Conservation (phyloP, 495 filamentous ascomycete species). For the Thermothielavioides terrestris region DNA sequence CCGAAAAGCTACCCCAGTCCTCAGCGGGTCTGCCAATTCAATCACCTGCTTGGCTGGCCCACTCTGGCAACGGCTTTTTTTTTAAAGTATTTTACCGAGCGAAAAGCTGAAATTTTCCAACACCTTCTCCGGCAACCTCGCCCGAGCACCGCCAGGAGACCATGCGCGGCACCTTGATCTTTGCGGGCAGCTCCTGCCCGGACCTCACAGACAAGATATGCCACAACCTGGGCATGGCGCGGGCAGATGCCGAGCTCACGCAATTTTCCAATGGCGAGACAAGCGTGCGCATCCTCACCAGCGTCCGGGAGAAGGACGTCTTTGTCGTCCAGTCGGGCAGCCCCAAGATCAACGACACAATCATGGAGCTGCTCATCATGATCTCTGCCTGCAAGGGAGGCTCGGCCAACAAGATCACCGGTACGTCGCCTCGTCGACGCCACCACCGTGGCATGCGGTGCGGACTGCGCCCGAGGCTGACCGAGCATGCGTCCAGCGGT, state of each 20-base stretch:
- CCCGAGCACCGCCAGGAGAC: neutral
- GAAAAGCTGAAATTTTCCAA: neutral
- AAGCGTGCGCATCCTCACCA: conserved; percentile 84
- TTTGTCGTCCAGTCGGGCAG: conserved; percentile 98
- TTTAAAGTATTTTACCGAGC: too few species aligned
- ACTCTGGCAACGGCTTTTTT: conserved; percentile 8
- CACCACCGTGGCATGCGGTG: too few species aligned
- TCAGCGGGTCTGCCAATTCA: too few species aligned
- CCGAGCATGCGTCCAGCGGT: conserved; percentile 59
- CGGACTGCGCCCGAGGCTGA: neutral
- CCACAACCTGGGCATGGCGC: conserved; percentile 49
- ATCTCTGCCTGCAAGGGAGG: conserved; percentile 97
- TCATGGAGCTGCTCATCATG: conserved; percentile 98
- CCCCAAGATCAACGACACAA: conserved; percentile 91
- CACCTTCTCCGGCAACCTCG: conserved; percentile 1
- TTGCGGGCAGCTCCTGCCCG: conserved; percentile 50
- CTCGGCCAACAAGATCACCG: conserved; percentile 94
- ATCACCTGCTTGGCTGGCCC: too few species aligned
- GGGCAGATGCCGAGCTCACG: conserved; percentile 48
- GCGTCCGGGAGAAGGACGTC: conserved; percentile 94
- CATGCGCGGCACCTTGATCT: conserved; percentile 51
- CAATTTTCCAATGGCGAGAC: conserved; percentile 79
- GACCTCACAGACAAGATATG: conserved; percentile 50
- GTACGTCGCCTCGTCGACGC: conserved; percentile 41
- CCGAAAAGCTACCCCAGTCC: too few species aligned